Conservation (phyloP, 192 early-diverging fungal genomes). For the Diversispora epigaea region DNA sequence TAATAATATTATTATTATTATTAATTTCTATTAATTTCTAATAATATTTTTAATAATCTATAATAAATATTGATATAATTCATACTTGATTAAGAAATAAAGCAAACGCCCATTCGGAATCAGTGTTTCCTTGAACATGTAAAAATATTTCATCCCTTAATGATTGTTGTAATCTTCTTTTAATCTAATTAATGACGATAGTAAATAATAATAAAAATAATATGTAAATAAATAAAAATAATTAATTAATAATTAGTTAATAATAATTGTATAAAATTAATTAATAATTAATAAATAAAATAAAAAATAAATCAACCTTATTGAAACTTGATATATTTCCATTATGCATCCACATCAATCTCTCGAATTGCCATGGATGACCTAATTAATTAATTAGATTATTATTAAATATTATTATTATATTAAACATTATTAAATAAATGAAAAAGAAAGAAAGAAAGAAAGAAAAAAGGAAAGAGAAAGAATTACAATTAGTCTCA, state of each 20-base stretch:
- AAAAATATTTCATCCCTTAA: constrained; percentile 68
- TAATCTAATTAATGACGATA: constrained; percentile 50
- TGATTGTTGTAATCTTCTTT: constrained; percentile 61
- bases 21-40: neutral
- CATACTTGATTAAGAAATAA: constrained; percentile 72
- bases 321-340: constrained; percentile 67
- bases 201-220: neutral
- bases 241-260: neutral
- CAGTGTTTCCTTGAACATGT: constrained; percentile 73
- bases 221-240: neutral
- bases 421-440: neutral
- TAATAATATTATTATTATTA: neutral
- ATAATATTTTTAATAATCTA: neutral
- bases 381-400: constrained; percentile 25
- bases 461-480: neutral
- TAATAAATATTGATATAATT: neutral
- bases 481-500: constrained; percentile 68
- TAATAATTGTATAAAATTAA: neutral
- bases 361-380: constrained; percentile 66
- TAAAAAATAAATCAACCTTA: constrained; percentile 37
- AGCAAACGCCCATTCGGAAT: constrained; percentile 81
- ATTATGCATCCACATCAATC: constrained; percentile 85
- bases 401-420: neutral
- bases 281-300: neutral
- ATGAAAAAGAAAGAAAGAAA: neutral